These are phyloP conservation scores for Penicillium glabrum DNA, from an alignment of 2,329 filamentous ascomycete species.

Conservation along the genomic window DNA sequence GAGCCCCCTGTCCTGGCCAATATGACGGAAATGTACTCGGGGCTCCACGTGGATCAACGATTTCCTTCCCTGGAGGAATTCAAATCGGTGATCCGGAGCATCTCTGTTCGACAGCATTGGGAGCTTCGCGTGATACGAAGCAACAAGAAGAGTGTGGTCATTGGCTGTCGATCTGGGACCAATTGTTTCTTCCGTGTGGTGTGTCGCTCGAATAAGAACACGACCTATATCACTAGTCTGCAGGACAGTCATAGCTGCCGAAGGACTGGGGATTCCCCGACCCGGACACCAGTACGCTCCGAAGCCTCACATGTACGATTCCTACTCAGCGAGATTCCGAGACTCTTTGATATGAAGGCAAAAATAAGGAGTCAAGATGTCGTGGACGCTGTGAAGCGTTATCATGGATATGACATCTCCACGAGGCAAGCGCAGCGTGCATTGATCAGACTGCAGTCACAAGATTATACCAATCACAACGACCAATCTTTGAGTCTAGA, in stretches of 20 bases:
- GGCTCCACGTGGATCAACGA: constrained; percentile 39
- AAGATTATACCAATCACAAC: constrained; percentile 21
- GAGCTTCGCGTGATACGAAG: constrained; percentile 41
- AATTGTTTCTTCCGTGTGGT: constrained; percentile 43
- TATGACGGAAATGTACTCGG: constrained; percentile 42
- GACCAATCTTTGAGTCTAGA: constrained; percentile 24
- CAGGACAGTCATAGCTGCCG: constrained; percentile 41
- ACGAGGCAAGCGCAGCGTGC: constrained; percentile 41
- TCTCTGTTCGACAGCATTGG: constrained; percentile 44
- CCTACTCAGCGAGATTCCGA: constrained; percentile 39
- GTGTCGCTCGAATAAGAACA: constrained; percentile 41
- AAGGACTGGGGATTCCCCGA: constrained; percentile 27
- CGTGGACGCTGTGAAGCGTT: constrained; percentile 42
- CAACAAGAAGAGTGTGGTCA: constrained; percentile 44
- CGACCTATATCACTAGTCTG: constrained; percentile 41
- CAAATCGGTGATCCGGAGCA: constrained; percentile 38
- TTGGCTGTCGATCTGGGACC: constrained; percentile 39
- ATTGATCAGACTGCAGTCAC: constrained; percentile 36
- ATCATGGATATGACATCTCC: constrained; percentile 42
- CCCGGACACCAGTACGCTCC: constrained; percentile 37
- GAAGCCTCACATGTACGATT: constrained; percentile 43
- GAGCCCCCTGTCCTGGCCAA: constrained; percentile 14
- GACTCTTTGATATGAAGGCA: constrained; percentile 40
- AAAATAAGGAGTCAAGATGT: constrained; percentile 39
- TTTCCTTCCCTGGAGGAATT: constrained; percentile 42